Conservation (phyloP, 2,329 filamentous ascomycete genomes). For the Endothia cerciana region DNA sequence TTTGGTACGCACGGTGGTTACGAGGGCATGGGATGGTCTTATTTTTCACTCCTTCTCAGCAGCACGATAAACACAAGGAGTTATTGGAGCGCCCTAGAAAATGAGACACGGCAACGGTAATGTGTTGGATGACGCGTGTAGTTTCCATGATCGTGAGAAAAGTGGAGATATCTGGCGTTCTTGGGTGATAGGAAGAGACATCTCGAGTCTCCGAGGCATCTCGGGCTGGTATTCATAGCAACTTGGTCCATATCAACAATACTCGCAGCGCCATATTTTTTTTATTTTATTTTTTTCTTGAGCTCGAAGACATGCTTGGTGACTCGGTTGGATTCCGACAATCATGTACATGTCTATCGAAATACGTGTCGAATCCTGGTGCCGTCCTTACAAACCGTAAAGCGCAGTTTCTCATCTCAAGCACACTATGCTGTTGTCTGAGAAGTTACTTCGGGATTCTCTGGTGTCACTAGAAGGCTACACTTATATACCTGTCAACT, state of each 20-base stretch:
- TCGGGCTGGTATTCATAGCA: not conserved
- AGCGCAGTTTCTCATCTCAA: not conserved
- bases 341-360: no score
- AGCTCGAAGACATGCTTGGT: no score
- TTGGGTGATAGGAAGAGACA: not conserved
- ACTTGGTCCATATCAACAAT: not conserved
- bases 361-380: not conserved
- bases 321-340: no score
- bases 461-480: not conserved
- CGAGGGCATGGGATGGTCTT: not conserved
- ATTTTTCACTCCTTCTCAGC: not conserved
- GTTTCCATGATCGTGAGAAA: not conserved
- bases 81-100: not conserved
- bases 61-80: not conserved
- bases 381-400: not conserved
- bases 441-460: not conserved
- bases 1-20: not conserved
- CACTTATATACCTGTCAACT: not conserved
- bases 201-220: not conserved
- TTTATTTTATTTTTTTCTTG: no score
- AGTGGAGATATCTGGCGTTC: constrained; percentile 1
- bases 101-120: constrained; percentile 1
- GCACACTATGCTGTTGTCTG: not conserved
- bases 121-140: not conserved
- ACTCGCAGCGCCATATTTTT: not conserved